phyloP scores from a whole-genome alignment of 441 rosid genomes.

The Cnidoscolus chayamansa region DNA sequence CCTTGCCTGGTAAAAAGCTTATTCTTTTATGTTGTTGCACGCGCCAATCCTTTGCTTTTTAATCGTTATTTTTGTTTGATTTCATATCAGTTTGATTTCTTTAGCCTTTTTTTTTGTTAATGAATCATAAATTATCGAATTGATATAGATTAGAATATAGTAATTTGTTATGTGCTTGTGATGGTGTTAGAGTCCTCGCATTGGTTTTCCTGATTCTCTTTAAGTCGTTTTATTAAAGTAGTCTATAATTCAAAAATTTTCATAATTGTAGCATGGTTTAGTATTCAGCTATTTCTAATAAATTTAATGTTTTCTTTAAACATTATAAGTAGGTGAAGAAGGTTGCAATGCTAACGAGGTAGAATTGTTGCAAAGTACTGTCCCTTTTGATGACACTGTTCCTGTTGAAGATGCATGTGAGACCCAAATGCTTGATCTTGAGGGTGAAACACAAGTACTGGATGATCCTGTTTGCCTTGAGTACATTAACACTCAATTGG shows the following conservation, averaged over 20 bases:
- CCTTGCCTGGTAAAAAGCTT: constrained; percentile 34
- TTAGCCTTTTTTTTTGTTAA: too few relatives aligned
- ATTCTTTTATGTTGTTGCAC: background rate
- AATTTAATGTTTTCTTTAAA: background rate
- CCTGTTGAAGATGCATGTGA: constrained; percentile 41
- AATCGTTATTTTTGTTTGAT: background rate
- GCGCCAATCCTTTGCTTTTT: background rate
- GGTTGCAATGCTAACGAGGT: constrained; percentile 22
- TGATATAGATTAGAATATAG: background rate
- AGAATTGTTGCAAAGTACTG: constrained; percentile 23
- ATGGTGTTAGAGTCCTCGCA: background rate
- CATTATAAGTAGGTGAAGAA: constrained; percentile 29
- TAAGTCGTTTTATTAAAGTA: background rate
- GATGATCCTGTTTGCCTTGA: constrained; percentile 34
- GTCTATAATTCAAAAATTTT: background rate
- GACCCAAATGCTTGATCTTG: constrained; percentile 50
- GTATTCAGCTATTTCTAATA: background rate
- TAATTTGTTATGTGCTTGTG: background rate
- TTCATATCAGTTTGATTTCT: too few relatives aligned
- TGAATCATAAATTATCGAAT: too few relatives aligned
- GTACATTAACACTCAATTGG: constrained; percentile 36
- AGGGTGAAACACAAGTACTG: constrained; percentile 45
- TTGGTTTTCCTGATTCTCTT: background rate
- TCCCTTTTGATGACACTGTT: constrained; percentile 34
- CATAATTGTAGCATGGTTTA: background rate